Base-by-base conservation (phyloP, 1,139 yeast genomes). In the Sugiyamaella castrensis region DNA sequence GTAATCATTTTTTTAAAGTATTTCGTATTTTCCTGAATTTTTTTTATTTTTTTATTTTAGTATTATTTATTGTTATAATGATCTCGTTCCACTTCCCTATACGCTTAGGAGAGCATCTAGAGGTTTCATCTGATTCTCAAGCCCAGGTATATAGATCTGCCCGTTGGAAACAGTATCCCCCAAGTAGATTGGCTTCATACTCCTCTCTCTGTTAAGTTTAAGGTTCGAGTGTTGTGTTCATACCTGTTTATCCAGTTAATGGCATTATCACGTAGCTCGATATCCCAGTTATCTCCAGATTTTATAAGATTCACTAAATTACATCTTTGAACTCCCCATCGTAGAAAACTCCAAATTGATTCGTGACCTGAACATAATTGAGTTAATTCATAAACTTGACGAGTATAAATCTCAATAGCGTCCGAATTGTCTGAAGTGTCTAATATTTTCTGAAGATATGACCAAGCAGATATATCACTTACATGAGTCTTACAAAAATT, bases 391-490 rank as follows among this genome's bases (percentile, higher is more conserved):
- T 47, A 30, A 8, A 53, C 40, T 35, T 40, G 30, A 10, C 11
- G 43, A 8, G 45, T 46, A 43, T 53, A 52, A 10, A 40, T 16
- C 10, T 42, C 49, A 24, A 35, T 15, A 1, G 48, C 19, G 2
- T 40, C 36, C 2, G 15, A 37, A 27, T 52, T 46, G 11, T 35
- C 47, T 8, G 44, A 28, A 2, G 27, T 28, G 12, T 32, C 55
- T 12, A 57, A 53, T 27, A 61, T 34, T 46, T 52, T 54, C 8
- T 53, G 57, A 40, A 67, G 55, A 46, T 68, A 72, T 1, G 66
- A 51, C 82, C 82, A 78, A 4, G 74, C 68, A 0, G 81, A 74
- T 5, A 69, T 62, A 52, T 77, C 81, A 9, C 66, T 61, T 1
- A 68, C 59, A 53, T 74, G 65, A 7, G 48, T 43, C 33, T 59